Conservation (phyloP, 73 alveolate species). For the Tetrahymena borealis region DNA sequence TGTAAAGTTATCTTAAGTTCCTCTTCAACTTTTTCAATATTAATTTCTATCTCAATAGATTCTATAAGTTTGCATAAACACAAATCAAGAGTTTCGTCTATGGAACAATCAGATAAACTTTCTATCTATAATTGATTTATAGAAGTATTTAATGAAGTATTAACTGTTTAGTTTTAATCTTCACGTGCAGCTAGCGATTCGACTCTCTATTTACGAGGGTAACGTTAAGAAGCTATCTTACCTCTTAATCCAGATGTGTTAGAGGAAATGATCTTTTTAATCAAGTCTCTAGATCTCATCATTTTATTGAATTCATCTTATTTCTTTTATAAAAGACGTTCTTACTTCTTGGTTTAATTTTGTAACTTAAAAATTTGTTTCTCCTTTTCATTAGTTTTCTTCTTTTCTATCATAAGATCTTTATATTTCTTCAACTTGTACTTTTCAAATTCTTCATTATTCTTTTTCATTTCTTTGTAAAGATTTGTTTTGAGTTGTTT, state of each 20-base stretch:
- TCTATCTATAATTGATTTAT: not conserved
- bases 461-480: conserved; percentile 54
- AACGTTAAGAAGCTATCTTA: conserved; percentile 7
- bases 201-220: not conserved
- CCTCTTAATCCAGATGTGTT: not conserved
- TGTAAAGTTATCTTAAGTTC: not conserved
- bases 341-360: conserved; percentile 54
- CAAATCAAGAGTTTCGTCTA: not conserved
- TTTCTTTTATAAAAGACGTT: conserved; percentile 39
- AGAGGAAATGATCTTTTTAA: not conserved
- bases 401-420: conserved; percentile 49
- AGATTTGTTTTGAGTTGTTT: conserved; percentile 48
- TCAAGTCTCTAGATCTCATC: conserved; percentile 10
- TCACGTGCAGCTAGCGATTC: not conserved
- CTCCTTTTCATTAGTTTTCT: conserved; percentile 51
- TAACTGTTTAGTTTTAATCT: not conserved
- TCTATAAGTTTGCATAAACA: not conserved
- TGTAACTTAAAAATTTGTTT: conserved; percentile 47
- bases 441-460: conserved; percentile 49
- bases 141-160: not conserved
- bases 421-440: conserved; percentile 53
- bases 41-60: not conserved
- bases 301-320: conserved; percentile 44
- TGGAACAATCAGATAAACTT: not conserved
- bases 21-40: conserved; percentile 20